Conservation (phyloP, 371 early-diverging fungal genomes). For the Rhizopus stolonifer region DNA sequence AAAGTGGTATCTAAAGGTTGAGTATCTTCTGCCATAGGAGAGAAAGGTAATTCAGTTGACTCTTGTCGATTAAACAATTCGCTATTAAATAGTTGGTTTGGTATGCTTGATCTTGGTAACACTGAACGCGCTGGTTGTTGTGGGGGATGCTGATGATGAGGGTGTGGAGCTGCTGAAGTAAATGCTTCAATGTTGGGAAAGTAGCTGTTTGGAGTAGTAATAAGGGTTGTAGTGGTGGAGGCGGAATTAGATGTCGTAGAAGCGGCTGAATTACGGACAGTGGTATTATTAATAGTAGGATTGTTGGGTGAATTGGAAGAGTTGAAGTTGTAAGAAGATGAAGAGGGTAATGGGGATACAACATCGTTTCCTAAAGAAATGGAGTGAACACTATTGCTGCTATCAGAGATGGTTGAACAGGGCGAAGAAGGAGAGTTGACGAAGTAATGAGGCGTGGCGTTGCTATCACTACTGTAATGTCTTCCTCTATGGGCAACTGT, state of each 20-base stretch:
- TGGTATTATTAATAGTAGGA: background rate
- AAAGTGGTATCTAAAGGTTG: slow-evolving; percentile 4
- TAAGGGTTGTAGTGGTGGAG: slow-evolving; percentile 4
- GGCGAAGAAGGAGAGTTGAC: slow-evolving; percentile 42
- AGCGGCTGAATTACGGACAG: background rate
- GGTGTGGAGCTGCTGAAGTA: background rate
- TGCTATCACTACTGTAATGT: slow-evolving; percentile 19
- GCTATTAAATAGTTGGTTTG: slow-evolving; percentile 7
- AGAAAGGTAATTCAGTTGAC: slow-evolving; percentile 3
- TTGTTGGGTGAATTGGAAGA: background rate
- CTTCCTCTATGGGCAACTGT: slow-evolving; percentile 31
- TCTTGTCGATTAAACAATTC: background rate
- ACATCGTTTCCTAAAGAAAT: slow-evolving; percentile 9
- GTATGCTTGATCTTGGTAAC: slow-evolving; percentile 5
- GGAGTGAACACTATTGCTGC: slow-evolving; percentile 32
- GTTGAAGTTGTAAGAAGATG: background rate
- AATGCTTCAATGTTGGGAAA: slow-evolving; percentile 3
- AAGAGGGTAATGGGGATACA: slow-evolving; percentile 10
- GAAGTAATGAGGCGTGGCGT: slow-evolving; percentile 18
- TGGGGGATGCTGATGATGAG: slow-evolving; percentile 7
- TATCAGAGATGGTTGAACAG: slow-evolving; percentile 36
- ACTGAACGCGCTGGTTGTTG: slow-evolving; percentile 13
- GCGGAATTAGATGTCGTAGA: background rate
- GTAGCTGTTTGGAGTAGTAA: slow-evolving; percentile 8
- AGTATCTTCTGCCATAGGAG: slow-evolving; percentile 23